Conservation (phyloP, 768 basidiomycete genomes). For the Leccinellum luteum region DNA sequence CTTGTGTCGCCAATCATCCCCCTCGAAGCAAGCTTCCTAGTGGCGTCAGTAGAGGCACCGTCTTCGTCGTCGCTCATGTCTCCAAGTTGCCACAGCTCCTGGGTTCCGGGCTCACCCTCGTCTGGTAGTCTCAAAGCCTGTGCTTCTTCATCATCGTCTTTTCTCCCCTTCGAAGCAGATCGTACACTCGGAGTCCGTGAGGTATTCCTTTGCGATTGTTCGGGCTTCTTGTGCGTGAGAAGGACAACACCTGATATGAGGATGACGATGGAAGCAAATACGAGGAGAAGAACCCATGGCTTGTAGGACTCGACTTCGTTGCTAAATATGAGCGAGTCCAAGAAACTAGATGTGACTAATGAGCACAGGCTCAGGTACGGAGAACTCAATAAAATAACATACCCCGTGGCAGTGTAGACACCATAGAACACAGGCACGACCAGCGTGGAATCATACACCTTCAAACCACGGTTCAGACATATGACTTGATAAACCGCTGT, state of each 20-base stretch:
- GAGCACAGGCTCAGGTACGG: not conserved
- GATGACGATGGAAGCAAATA: constrained; percentile 81
- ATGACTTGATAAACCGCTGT: constrained; percentile 91
- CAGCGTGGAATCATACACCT: constrained; percentile 84
- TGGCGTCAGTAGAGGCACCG: constrained; percentile 39
- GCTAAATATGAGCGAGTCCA: constrained; percentile 76
- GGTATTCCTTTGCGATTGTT: constrained; percentile 36
- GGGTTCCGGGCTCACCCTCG: constrained; percentile 36
- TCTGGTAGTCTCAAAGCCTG: constrained; percentile 34
- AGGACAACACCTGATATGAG: constrained; percentile 92
- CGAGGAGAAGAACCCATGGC: constrained; percentile 85
- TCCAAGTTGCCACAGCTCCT: constrained; percentile 67
- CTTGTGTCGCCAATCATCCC: constrained; percentile 16
- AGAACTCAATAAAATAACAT: constrained; percentile 20
- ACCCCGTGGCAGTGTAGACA: constrained; percentile 84
- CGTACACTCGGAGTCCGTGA: constrained; percentile 24
- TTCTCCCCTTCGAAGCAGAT: constrained; percentile 18
- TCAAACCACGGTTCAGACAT: constrained; percentile 87
- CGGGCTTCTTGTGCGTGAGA: constrained; percentile 89
- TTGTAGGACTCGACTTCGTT: constrained; percentile 83
- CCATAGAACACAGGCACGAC: constrained; percentile 96
- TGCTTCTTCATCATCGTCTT: constrained; percentile 25
- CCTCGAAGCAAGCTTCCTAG: constrained; percentile 22
- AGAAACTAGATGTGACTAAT: constrained; percentile 39
- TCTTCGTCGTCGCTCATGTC: constrained; percentile 70